Evolutionary conservation across 73 alveolate genomes (phyloP).

Genomic region (Paramecium caudatum): DNA sequence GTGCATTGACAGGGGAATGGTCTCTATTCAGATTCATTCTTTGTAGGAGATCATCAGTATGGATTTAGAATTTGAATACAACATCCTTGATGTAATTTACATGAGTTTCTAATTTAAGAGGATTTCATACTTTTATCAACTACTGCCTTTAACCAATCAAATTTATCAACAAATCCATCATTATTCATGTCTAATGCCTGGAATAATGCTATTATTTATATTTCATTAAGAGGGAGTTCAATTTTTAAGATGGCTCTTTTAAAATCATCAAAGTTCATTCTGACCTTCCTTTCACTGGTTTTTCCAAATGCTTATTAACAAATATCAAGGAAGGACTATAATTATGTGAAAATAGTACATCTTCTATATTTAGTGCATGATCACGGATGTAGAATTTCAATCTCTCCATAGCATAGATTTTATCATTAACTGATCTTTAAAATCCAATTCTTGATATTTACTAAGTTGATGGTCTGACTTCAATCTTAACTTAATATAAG

Average conservation of each 20-base stretch:
- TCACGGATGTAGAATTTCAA: conserved; percentile 68
- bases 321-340: conserved; percentile 69
- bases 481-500: neutral
- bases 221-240: conserved; percentile 65
- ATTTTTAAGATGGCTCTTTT: conserved; percentile 63
- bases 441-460: conserved; percentile 18
- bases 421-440: conserved; percentile 31
- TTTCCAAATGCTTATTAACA: conserved; percentile 75
- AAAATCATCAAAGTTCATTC: conserved; percentile 67
- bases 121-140: conserved; percentile 63
- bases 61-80: conserved; percentile 69
- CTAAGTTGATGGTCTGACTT: conserved; percentile 42
- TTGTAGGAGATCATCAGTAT: conserved; percentile 73
- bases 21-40: conserved; percentile 74
- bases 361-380: conserved; percentile 69
- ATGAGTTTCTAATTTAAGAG: conserved; percentile 70
- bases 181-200: conserved; percentile 75
- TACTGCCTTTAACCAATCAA: conserved; percentile 71
- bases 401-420: conserved; percentile 69
- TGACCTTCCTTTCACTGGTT: conserved; percentile 73
- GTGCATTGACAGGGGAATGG: conserved; percentile 60
- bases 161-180: conserved; percentile 79
- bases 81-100: conserved; percentile 73
- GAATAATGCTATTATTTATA: conserved; percentile 64
- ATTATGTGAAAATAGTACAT: neutral